Percentiles rank a stretch among this genome's conserved stretches.
Conservation (phyloP, 2,329 filamentous ascomycete species). For the Chaetoscypha palmicola region DNA sequence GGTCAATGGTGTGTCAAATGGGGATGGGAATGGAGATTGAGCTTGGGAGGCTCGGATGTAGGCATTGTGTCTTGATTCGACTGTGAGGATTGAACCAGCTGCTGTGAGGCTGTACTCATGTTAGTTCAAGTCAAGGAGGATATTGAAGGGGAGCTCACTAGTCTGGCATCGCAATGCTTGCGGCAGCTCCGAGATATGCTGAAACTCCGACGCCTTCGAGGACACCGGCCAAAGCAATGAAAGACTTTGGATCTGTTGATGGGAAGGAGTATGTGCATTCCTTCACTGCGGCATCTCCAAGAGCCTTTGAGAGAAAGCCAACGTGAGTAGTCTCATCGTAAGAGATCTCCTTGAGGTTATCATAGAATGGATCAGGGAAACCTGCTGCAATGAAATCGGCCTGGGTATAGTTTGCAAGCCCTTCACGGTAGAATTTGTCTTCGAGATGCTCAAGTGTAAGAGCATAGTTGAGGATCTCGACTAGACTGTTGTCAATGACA, state of each 20-base stretch:
- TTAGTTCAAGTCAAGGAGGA: background rate
- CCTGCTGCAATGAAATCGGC: conserved; percentile 46
- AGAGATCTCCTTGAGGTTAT: conserved; percentile 48
- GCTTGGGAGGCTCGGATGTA: conserved; percentile 48
- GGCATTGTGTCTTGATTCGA: conserved; percentile 51
- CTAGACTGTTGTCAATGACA: too few species aligned
- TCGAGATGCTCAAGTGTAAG: conserved; percentile 50
- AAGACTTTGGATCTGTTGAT: conserved; percentile 40
- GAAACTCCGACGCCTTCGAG: conserved; percentile 52
- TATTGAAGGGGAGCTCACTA: conserved; percentile 31
- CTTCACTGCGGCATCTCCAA: conserved; percentile 43
- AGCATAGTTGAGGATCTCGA: conserved; percentile 38
- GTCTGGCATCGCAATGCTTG: conserved; percentile 46
- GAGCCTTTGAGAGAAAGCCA: conserved; percentile 42
- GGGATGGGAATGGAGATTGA: conserved; percentile 47
- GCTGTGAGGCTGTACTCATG: conserved; percentile 38
- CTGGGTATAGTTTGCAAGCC: conserved; percentile 45
- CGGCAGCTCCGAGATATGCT: conserved; percentile 56
- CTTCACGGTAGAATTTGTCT: conserved; percentile 54
- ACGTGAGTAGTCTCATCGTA: conserved; percentile 53
- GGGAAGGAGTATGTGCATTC: conserved; percentile 52
- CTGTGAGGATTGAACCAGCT: conserved; percentile 56
- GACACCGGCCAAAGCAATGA: conserved; percentile 45
- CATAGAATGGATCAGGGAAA: conserved; percentile 44
- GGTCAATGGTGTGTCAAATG: conserved; percentile 53